Conservation (phyloP, 1,284 basidiomycete genomes). For the Phellopilus nigrolimitatus region DNA sequence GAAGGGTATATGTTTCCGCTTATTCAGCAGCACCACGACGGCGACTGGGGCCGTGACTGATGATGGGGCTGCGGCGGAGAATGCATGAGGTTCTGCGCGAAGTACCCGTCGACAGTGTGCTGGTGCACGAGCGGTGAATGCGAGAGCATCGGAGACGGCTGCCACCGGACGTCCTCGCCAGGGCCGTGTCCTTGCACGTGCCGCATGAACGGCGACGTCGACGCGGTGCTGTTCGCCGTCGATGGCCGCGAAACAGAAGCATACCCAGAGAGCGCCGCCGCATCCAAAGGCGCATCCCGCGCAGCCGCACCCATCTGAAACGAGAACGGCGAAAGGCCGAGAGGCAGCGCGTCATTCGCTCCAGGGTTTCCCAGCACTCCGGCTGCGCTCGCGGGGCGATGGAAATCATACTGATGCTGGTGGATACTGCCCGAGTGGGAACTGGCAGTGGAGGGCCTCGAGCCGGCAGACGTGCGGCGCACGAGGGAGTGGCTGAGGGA, state of each 20-base stretch:
- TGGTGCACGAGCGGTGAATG: slow-evolving; percentile 14
- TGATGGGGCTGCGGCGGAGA: slow-evolving; percentile 7
- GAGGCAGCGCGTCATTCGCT: background rate
- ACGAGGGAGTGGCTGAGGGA: slow-evolving; percentile 12
- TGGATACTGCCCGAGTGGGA: background rate
- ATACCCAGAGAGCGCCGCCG: slow-evolving; percentile 4
- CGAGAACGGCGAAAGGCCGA: slow-evolving; percentile 14
- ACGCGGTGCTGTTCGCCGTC: slow-evolving; percentile 7
- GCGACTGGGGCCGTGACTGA: slow-evolving; percentile 10
- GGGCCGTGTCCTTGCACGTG: slow-evolving; percentile 5
- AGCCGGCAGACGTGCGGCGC: slow-evolving; percentile 11
- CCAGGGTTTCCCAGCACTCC: background rate
- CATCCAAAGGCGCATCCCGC: background rate
- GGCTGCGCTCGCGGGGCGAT: slow-evolving; percentile 14
- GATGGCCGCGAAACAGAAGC: slow-evolving; percentile 13
- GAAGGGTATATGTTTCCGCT: background rate
- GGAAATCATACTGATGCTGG: background rate
- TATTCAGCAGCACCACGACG: slow-evolving; percentile 10
- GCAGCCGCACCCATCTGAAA: slow-evolving; percentile 2
- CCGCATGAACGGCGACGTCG: slow-evolving; percentile 14
- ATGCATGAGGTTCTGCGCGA: background rate
- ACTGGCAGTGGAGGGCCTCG: slow-evolving; percentile 15
- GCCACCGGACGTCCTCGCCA: slow-evolving; percentile 5
- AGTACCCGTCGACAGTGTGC: slow-evolving; percentile 4
- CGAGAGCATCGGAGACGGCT: slow-evolving; percentile 8